Evolutionary conservation across 352 stramenopile genomes (phyloP).

Genomic region (Phytophthora fragariaefolia): DNA sequence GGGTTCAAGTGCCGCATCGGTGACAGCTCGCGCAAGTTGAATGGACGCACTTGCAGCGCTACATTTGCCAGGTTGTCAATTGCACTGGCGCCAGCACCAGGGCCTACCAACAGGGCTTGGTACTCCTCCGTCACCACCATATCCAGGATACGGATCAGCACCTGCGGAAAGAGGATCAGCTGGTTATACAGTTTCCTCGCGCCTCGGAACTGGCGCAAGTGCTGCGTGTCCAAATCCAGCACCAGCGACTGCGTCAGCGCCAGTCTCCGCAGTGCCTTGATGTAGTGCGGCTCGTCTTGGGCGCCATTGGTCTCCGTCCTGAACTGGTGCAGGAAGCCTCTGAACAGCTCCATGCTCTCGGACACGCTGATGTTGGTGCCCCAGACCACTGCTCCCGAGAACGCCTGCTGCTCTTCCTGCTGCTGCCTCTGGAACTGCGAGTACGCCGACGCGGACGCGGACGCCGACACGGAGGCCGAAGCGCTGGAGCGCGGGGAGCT

Average conservation of each 20-base stretch:
- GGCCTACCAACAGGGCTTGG: constrained; percentile 46
- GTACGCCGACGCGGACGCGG: constrained; percentile 35
- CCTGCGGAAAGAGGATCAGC: constrained; percentile 95
- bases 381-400: constrained; percentile 91
- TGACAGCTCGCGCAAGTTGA: constrained; percentile 94
- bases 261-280: constrained; percentile 78
- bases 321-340: constrained; percentile 91
- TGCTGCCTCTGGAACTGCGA: constrained; percentile 42
- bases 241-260: constrained; percentile 84
- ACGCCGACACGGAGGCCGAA: constrained; percentile 47
- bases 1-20: constrained; percentile 97
- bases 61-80: constrained; percentile 57
- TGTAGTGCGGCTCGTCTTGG: constrained; percentile 74
- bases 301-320: constrained; percentile 33
- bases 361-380: constrained; percentile 94
- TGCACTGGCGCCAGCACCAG: constrained; percentile 34
- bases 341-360: constrained; percentile 92
- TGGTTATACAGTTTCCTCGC: constrained; percentile 95
- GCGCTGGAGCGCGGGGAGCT: constrained; percentile 69
- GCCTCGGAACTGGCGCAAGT: constrained; percentile 84
- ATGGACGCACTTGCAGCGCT: constrained; percentile 96
- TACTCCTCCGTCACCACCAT: constrained; percentile 95
- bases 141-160: constrained; percentile 97
- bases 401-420: constrained; percentile 55
- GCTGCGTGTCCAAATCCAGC: constrained; percentile 93